Conservation (phyloP, 163 green algal species). For the Scenedesmus sp. region DNA sequence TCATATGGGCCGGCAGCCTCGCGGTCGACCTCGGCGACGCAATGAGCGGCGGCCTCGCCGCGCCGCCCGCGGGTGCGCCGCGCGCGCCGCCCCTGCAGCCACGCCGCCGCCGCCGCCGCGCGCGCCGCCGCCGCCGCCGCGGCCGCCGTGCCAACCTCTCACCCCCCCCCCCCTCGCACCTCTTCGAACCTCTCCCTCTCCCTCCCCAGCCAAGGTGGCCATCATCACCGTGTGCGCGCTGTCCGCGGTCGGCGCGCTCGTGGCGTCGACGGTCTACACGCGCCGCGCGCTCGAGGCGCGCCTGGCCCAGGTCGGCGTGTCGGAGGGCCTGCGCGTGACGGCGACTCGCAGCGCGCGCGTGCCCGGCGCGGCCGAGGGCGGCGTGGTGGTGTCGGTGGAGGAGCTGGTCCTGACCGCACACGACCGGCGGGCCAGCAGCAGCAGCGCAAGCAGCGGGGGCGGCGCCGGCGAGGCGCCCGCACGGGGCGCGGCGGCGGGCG, state of each 20-base stretch:
- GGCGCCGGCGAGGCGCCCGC: neutral
- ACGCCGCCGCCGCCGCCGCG: neutral
- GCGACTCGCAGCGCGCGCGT: constrained; percentile 12
- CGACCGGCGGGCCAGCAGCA: neutral
- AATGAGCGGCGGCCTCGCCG: neutral
- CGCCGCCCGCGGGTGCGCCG: constrained; percentile 17
- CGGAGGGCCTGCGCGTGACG: constrained; percentile 16
- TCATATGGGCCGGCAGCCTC: constrained; percentile 23
- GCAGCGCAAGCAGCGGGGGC: neutral
- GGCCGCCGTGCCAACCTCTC: neutral
- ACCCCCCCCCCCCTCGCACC: neutral
- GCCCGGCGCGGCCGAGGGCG: neutral
- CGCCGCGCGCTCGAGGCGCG: constrained; percentile 30
- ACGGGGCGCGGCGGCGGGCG: neutral
- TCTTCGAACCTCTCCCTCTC: neutral
- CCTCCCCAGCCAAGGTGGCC: constrained; percentile 27
- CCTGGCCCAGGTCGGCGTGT: constrained; percentile 23
- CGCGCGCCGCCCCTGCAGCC: neutral
- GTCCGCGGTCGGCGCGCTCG: constrained; percentile 18
- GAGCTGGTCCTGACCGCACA: too few species aligned
- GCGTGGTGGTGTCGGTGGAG: constrained; percentile 27
- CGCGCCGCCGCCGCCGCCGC: neutral
- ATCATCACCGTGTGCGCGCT: constrained; percentile 15
- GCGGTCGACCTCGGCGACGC: constrained; percentile 16
- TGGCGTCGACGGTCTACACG: constrained; percentile 39